Conservation (phyloP, 2,329 filamentous ascomycete species). For the Claviceps arundinis region DNA sequence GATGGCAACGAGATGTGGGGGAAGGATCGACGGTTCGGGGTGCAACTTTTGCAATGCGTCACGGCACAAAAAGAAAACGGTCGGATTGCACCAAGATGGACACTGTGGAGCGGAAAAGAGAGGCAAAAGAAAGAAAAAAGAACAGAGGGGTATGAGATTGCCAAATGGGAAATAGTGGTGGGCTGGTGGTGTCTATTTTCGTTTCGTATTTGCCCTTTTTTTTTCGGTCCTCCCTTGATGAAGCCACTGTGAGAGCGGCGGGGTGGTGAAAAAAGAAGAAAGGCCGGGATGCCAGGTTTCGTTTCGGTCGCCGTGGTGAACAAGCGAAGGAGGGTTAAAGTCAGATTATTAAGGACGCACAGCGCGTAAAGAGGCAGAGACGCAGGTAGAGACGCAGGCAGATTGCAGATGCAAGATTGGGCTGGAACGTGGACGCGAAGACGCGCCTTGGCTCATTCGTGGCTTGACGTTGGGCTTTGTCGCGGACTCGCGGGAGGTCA, state of each 20-base stretch:
- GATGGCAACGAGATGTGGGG: background rate
- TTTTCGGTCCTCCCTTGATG: constrained; percentile 1
- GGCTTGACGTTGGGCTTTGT: background rate
- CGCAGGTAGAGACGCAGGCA: background rate
- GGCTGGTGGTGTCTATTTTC: background rate
- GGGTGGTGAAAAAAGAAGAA: constrained; percentile 1
- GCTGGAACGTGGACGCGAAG: background rate
- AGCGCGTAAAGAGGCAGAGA: too few relatives aligned
- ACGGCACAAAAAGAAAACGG: background rate
- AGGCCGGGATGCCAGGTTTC: background rate
- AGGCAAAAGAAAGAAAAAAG: background rate
- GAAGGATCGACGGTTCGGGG: background rate
- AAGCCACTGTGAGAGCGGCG: background rate
- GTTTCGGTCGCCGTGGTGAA: background rate
- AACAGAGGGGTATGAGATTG: background rate
- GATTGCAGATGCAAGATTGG: background rate
- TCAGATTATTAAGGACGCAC: background rate
- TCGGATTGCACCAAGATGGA: background rate
- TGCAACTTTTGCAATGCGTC: background rate
- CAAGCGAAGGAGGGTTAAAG: constrained; percentile 5
- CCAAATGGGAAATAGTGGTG: background rate
- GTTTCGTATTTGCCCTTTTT: background rate
- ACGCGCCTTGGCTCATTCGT: background rate
- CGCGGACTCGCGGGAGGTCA: background rate
- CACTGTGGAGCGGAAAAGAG: too few relatives aligned